Conservation (phyloP, 129 eudicot genomes). For the Flaveria ramosissima region DNA sequence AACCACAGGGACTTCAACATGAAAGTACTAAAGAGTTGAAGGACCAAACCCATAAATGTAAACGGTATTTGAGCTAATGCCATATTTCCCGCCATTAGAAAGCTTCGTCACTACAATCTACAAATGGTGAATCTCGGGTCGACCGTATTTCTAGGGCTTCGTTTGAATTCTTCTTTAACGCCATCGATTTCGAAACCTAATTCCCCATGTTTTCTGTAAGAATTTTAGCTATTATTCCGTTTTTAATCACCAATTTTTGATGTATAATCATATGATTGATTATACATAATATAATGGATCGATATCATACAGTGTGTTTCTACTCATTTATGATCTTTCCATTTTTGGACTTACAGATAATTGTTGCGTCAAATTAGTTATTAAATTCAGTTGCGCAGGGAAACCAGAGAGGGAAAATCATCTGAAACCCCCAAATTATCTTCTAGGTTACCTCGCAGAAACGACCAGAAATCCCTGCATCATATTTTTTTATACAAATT, state of each 20-base stretch:
- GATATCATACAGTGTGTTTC: constrained; percentile 14
- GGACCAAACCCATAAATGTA: background rate
- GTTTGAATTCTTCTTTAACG: constrained; percentile 15
- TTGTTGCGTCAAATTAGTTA: constrained; percentile 22
- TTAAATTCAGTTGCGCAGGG: constrained; percentile 28
- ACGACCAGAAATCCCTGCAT: constrained; percentile 67
- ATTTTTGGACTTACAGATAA: constrained; percentile 26
- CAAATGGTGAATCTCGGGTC: constrained; percentile 13
- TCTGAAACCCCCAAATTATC: constrained; percentile 61
- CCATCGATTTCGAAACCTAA: constrained; percentile 9
- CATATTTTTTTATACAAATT: constrained; percentile 29
- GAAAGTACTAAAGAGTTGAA: background rate
- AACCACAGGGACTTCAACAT: background rate
- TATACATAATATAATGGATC: constrained; percentile 18
- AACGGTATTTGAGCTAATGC: background rate
- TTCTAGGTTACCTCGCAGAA: constrained; percentile 53
- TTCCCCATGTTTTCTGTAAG: constrained; percentile 12
- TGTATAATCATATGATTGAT: constrained; percentile 8
- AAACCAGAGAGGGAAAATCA: constrained; percentile 26
- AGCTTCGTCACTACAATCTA: constrained; percentile 7
- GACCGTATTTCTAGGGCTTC: constrained; percentile 31
- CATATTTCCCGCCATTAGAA: constrained; percentile 33
- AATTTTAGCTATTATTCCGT: background rate
- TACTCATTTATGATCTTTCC: constrained; percentile 19
- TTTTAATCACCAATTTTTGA: constrained; percentile 3